Conservation (phyloP, 225 moss, liverwort and hornwort species). For the Bryoerythrophyllum caledonicum region DNA sequence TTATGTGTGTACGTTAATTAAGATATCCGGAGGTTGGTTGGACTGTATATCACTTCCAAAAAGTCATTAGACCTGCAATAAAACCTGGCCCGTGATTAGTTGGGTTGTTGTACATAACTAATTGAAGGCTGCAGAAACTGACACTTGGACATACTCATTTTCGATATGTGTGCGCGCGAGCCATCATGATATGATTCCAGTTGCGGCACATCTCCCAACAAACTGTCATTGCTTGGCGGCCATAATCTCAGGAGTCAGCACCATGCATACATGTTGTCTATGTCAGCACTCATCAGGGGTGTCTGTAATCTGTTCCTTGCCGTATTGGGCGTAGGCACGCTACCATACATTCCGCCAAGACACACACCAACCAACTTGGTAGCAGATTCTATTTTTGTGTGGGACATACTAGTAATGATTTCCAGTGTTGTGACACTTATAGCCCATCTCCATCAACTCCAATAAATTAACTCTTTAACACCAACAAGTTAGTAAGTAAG, state of each 20-base stretch:
- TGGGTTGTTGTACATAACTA: constrained; percentile 9
- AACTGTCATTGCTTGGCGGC: constrained; percentile 14
- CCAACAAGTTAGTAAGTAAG: no score
- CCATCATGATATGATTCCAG: not conserved
- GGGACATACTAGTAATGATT: no score
- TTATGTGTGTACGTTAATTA: not conserved
- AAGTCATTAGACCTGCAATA: not conserved
- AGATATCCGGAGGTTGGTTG: not conserved
- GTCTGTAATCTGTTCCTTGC: not conserved
- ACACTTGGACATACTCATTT: not conserved
- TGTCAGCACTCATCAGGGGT: not conserved
- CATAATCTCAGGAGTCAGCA: not conserved
- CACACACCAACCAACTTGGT: not conserved
- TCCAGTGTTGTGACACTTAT: no score
- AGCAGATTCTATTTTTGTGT: no score
- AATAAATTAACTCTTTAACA: no score
- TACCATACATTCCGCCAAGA: not conserved
- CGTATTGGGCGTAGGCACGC: not conserved
- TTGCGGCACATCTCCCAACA: constrained; percentile 7
- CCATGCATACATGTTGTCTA: constrained; percentile 1
- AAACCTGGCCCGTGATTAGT: not conserved
- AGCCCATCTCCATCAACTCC: no score
- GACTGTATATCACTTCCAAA: not conserved
- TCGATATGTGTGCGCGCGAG: not conserved
- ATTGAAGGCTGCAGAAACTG: not conserved